Evolutionary conservation across 768 basidiomycete species (phyloP).

Genomic region (Rhodotorula diobovata): DNA sequence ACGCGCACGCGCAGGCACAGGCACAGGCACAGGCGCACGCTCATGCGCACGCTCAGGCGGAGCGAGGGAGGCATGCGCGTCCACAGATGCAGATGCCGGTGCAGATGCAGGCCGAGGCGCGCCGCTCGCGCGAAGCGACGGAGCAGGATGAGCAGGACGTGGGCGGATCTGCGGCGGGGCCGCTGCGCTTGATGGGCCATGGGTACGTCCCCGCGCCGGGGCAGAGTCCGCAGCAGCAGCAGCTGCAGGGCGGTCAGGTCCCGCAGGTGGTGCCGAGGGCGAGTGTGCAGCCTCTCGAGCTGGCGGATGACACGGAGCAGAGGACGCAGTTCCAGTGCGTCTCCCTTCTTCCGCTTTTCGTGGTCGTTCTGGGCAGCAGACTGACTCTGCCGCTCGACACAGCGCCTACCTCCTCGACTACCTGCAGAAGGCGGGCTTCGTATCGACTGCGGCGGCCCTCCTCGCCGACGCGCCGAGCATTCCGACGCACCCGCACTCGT

Average conservation of each 20-base stretch:
- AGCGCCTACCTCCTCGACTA: constrained; percentile 43
- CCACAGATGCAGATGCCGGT: too few species aligned
- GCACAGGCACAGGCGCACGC: neutral
- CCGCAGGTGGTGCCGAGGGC: neutral
- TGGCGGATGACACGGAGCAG: neutral
- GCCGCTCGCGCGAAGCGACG: neutral
- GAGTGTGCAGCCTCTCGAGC: too few species aligned
- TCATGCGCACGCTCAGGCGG: neutral
- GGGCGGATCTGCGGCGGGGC: neutral
- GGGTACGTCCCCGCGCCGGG: neutral
- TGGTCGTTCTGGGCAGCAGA: fast-evolving
- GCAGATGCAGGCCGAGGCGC: too few species aligned
- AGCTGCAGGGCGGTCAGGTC: neutral
- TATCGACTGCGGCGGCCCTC: constrained; percentile 34
- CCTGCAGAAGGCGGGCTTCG: constrained; percentile 32
- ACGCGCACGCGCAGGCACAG: neutral
- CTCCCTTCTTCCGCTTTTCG: neutral
- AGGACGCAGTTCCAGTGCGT: constrained; percentile 7
- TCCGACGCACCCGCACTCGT: neutral
- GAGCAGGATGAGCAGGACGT: neutral
- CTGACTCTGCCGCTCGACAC: neutral
- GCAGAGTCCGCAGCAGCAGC: neutral
- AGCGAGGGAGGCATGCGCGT: neutral
- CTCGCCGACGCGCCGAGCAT: constrained; percentile 27
- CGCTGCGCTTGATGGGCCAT: neutral